phyloP scores from a whole-genome alignment of 495 filamentous ascomycete genomes.

The Xylaria cubensis region DNA sequence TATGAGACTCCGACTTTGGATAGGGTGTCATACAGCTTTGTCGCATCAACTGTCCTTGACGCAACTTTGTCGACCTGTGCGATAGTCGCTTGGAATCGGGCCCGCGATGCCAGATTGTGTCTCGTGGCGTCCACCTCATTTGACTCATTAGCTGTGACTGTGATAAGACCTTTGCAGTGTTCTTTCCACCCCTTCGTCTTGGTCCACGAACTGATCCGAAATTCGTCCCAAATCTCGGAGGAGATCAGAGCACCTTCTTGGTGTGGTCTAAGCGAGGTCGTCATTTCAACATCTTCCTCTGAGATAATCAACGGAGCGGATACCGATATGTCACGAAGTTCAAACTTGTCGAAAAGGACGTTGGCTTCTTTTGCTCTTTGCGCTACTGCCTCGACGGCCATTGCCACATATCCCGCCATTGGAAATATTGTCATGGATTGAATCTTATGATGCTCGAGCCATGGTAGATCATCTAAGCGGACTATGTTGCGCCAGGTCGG shows the following conservation, averaged over 20 bases:
- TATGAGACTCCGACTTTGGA: slow-evolving; percentile 50
- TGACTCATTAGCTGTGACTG: slow-evolving; percentile 40
- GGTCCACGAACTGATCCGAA: slow-evolving; percentile 54
- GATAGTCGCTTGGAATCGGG: slow-evolving; percentile 38
- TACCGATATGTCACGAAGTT: slow-evolving; percentile 52
- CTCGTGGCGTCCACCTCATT: slow-evolving; percentile 47
- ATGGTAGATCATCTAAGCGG: slow-evolving; percentile 56
- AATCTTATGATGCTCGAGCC: slow-evolving; percentile 60
- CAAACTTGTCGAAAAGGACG: slow-evolving; percentile 46
- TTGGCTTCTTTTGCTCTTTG: slow-evolving; percentile 44
- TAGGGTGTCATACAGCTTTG: slow-evolving; percentile 48
- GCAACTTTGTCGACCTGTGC: slow-evolving; percentile 34
- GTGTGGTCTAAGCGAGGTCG: slow-evolving; percentile 49
- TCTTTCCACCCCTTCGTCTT: slow-evolving; percentile 54
- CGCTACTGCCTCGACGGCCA: slow-evolving; percentile 61
- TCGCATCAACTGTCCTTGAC: slow-evolving; percentile 34
- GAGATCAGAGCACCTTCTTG: slow-evolving; percentile 44
- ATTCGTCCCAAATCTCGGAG: slow-evolving; percentile 53
- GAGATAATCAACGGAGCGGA: slow-evolving; percentile 54
- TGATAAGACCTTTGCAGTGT: slow-evolving; percentile 54
- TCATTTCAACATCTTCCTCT: slow-evolving; percentile 56
- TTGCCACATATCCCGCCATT: slow-evolving; percentile 63
- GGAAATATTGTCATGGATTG: slow-evolving; percentile 63
- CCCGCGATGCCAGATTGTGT: slow-evolving; percentile 38
- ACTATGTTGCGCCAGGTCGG: slow-evolving; percentile 62